Evolutionary conservation across 2,329 filamentous ascomycete species (phyloP).

Genomic region (Trichoderma polysporum): DNA sequence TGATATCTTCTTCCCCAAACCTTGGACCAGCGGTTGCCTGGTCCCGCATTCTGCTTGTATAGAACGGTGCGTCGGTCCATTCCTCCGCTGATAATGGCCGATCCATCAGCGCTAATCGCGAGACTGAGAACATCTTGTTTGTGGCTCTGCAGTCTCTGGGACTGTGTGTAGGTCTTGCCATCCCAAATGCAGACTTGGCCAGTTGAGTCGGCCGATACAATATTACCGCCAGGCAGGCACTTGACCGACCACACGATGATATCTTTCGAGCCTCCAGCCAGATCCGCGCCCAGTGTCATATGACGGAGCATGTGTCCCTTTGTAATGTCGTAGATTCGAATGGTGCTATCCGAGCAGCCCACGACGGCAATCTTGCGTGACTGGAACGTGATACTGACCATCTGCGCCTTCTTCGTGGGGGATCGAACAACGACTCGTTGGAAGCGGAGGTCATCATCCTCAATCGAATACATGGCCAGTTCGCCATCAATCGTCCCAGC

Average conservation of each 20-base stretch:
- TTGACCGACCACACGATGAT: constrained; percentile 93
- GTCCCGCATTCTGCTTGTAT: constrained; percentile 66
- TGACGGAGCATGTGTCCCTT: constrained; percentile 73
- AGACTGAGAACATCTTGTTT: constrained; percentile 88
- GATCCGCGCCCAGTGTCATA: constrained; percentile 82
- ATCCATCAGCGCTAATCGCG: constrained; percentile 77
- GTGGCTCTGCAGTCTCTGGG: constrained; percentile 82
- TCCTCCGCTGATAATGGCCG: constrained; percentile 81
- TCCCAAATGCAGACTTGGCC: constrained; percentile 94
- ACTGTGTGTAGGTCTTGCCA: constrained; percentile 84
- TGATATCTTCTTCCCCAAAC: constrained; percentile 85
- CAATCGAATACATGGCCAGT: constrained; percentile 81
- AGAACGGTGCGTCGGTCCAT: constrained; percentile 87
- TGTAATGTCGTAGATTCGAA: constrained; percentile 83
- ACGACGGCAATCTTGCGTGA: constrained; percentile 78
- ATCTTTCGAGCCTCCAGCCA: constrained; percentile 74
- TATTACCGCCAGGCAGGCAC: constrained; percentile 80
- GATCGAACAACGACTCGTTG: constrained; percentile 73
- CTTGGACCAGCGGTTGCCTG: constrained; percentile 74
- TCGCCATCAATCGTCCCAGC: constrained; percentile 89
- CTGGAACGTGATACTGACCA: constrained; percentile 89
- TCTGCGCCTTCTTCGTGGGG: constrained; percentile 79
- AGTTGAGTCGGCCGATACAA: constrained; percentile 92
- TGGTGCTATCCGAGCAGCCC: constrained; percentile 95
- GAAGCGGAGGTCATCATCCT: constrained; percentile 79